A percentile compares a stretch with the other conserved stretches of the same genome.
These are phyloP conservation scores for Exobasidium cylindrosporum DNA, from an alignment of 1,284 basidiomycete species.

Conservation along the genomic window DNA sequence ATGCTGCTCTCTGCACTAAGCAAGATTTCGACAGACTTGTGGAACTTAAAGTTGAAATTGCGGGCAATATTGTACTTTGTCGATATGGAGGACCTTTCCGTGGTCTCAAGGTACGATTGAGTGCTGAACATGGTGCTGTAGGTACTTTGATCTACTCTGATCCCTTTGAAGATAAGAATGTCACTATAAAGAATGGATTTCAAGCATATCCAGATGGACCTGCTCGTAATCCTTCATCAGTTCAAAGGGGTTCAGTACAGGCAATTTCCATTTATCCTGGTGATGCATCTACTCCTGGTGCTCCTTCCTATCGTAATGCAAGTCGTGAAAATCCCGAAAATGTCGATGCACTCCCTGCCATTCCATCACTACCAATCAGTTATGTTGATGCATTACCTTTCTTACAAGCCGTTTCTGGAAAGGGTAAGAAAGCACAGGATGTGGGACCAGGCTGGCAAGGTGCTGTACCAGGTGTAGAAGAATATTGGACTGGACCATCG, in stretches of 20 bases:
- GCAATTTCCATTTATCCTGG: slow-evolving; percentile 75
- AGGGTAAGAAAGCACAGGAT: slow-evolving; percentile 58
- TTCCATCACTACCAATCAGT: slow-evolving; percentile 70
- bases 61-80: slow-evolving; percentile 75
- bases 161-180: slow-evolving; percentile 79
- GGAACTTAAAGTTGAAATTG: slow-evolving; percentile 67
- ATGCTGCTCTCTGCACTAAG: slow-evolving; percentile 76
- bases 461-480: slow-evolving; percentile 58
- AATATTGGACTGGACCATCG: slow-evolving; percentile 60
- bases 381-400: slow-evolving; percentile 60
- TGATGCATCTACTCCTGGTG: slow-evolving; percentile 80
- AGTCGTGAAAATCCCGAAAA: slow-evolving; percentile 62
- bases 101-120: slow-evolving; percentile 77
- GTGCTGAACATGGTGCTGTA: slow-evolving; percentile 73
- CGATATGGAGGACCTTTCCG: slow-evolving; percentile 80
- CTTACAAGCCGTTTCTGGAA: slow-evolving; percentile 56
- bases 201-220: slow-evolving; percentile 74
- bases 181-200: slow-evolving; percentile 68
- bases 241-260: slow-evolving; percentile 74
- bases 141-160: slow-evolving; percentile 74
- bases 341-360: slow-evolving; percentile 70
- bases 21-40: slow-evolving; percentile 65
- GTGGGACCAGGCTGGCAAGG: slow-evolving; percentile 61
- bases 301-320: slow-evolving; percentile 79
- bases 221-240: slow-evolving; percentile 71